Base-by-base conservation (phyloP, 2,329 filamentous ascomycete genomes). In the Penicillium frequentans region DNA sequence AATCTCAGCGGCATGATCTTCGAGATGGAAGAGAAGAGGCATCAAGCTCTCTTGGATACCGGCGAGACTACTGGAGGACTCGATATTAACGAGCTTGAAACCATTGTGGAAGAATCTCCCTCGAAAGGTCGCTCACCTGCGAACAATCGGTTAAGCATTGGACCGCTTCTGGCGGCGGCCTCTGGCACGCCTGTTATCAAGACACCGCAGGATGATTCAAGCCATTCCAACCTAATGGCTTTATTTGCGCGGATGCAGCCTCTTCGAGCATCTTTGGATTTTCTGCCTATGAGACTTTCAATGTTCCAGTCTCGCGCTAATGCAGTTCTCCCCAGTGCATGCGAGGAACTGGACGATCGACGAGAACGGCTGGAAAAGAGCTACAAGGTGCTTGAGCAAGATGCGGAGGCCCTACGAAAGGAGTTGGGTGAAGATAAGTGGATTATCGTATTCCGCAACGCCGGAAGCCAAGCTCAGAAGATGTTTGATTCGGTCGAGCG, bases 161-260 rank as follows among this genome's bases (percentile, higher is more conserved):
- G 86, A 1, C 75, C 77, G 16, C 77, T 82, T 0, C 85, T 91
- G 63, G 82, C 89, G 0, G 74, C 70, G 27, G 77, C 74, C 21
- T 72, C 77, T 19, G 76, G 72, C 13, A 72, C 74, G 4, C 76
- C 78, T 2, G 68, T 72, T 16, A 72, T 76, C n/a, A 75, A 77
- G 42, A 78, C 75, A 9, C 79, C 81, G 21, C 88, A 91, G 64
- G 92, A 98, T 62, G 93, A 97, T 70, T 91, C 91, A 1, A 93
- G 89, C 63, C 80, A 96, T 71, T 92, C 91, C 2, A 93, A 90
- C 62, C 80, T 99, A 5, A 82, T 98, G 51, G 92, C 90, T 2
- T 80, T 99, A 13, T 97, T 98, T 74, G 95, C 95, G 5, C 86
- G 93, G 56, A 96, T 98, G 89, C 95, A 98, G 68, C 93, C 95